Evolutionary conservation across 768 basidiomycete species (phyloP).

Genomic region (Rhizopogon sp.): DNA sequence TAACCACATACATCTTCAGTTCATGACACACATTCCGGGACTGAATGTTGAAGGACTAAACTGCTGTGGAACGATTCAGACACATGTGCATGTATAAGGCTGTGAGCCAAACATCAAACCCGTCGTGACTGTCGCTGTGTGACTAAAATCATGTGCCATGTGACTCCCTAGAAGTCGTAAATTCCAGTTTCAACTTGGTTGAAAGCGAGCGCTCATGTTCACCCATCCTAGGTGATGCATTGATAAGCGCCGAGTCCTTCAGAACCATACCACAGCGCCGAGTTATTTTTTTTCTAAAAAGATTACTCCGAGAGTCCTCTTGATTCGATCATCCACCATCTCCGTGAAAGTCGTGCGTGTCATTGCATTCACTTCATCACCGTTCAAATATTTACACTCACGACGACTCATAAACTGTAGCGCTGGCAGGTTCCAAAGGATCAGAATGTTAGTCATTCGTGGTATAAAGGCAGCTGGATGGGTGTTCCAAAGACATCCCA

Average conservation of each 20-base stretch:
- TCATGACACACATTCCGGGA: no score
- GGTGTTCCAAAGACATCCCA: neutral
- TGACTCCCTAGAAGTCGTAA: no score
- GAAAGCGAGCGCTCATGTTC: no score
- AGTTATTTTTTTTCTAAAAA: no score
- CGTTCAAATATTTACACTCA: neutral
- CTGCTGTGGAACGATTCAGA: neutral
- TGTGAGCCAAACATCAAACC: no score
- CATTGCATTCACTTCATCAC: neutral
- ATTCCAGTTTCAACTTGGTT: no score
- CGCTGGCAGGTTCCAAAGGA: neutral
- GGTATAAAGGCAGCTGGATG: slow-evolving; percentile 14
- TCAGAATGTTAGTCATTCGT: neutral
- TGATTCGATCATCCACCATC: neutral
- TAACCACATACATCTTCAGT: no score
- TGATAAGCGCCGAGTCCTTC: no score
- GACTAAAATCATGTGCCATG: no score
- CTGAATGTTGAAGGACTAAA: neutral
- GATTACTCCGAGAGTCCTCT: no score
- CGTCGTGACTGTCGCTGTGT: no score
- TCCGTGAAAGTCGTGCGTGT: slow-evolving; percentile 2
- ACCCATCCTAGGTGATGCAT: no score
- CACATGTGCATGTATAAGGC: neutral
- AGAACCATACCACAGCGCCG: neutral
- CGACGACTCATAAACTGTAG: neutral